Conservation (phyloP, 495 filamentous ascomycete genomes). For the Terfezia boudieri region DNA sequence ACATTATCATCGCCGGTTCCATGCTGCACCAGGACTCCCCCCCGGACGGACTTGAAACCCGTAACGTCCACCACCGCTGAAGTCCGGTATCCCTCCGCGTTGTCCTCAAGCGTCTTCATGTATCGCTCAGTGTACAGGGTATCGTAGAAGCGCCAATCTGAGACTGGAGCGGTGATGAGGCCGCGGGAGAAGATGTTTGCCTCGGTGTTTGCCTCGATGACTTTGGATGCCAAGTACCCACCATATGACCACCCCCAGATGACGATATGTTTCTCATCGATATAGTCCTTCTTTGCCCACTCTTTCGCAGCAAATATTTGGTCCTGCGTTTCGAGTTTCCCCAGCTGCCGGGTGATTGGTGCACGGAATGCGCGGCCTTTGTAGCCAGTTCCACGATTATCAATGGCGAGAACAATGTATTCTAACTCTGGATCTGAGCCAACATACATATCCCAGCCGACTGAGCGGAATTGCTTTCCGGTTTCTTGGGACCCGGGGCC, state of each 20-base stretch:
- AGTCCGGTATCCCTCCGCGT: conserved; percentile 27
- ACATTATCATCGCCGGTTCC: conserved; percentile 39
- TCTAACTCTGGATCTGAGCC: conserved; percentile 34
- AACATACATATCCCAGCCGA: conserved; percentile 31
- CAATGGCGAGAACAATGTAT: conserved; percentile 32
- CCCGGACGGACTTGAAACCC: conserved; percentile 31
- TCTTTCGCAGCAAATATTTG: conserved; percentile 33
- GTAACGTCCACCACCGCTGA: conserved; percentile 23
- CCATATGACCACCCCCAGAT: conserved; percentile 40
- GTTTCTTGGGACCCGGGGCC: conserved; percentile 32
- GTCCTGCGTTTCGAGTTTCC: conserved; percentile 31
- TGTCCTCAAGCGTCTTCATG: conserved; percentile 32
- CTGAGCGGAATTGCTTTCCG: conserved; percentile 22
- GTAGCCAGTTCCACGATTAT: conserved; percentile 33
- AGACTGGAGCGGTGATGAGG: conserved; percentile 31
- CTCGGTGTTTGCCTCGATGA: conserved; percentile 27
- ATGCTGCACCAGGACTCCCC: conserved; percentile 31
- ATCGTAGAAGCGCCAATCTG: conserved; percentile 41
- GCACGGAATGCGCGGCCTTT: conserved; percentile 31
- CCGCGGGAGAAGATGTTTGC: conserved; percentile 28
- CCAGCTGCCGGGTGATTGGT: conserved; percentile 26
- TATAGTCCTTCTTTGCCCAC: conserved; percentile 23
- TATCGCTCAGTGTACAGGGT: conserved; percentile 41
- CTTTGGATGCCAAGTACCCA: conserved; percentile 34
- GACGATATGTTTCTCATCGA: conserved; percentile 29